A percentile compares a stretch with the other conserved stretches of the same genome.
Conservation (phyloP, 2,329 filamentous ascomycete genomes). For the Fusarium denticulatum region DNA sequence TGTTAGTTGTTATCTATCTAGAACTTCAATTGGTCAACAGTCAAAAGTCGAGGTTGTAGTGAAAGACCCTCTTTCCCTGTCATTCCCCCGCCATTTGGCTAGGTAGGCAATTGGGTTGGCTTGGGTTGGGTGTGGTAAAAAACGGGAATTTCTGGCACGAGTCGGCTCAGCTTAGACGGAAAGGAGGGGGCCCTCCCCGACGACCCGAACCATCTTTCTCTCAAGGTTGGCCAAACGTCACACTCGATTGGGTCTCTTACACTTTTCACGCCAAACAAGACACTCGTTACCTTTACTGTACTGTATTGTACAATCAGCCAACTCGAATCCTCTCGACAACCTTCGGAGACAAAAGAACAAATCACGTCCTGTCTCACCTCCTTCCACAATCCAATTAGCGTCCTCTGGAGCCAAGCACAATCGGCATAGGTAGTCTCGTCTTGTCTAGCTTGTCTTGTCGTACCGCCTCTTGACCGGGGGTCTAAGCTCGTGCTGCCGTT, state of each 20-base stretch:
- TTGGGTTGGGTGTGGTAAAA: neutral
- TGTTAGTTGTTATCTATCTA: neutral
- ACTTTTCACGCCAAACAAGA: neutral
- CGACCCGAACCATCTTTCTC: conserved; percentile 36
- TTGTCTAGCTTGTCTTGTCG: conserved; percentile 21
- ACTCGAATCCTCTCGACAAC: neutral
- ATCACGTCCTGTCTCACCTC: conserved; percentile 20
- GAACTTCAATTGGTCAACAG: neutral
- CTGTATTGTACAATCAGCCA: neutral
- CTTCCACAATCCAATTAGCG: conserved; percentile 30
- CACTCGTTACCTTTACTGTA: neutral
- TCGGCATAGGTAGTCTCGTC: neutral
- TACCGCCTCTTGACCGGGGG: conserved; percentile 34
- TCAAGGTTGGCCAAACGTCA: conserved; percentile 31
- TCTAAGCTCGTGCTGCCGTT: conserved; percentile 19
- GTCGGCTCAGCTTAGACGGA: conserved; percentile 15
- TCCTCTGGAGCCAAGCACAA: conserved; percentile 12
- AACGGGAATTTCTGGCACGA: conserved; percentile 9
- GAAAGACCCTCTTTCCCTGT: conserved; percentile 18
- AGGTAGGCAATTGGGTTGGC: neutral
- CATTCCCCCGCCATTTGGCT: conserved; percentile 27
- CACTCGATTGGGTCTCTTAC: conserved; percentile 3
- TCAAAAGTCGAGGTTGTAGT: neutral
- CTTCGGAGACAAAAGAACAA: conserved; percentile 20
- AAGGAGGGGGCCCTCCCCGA: conserved; percentile 34